These are phyloP conservation scores for Holtermannia corniformis DNA, from an alignment of 768 basidiomycete species.

Conservation along the genomic window DNA sequence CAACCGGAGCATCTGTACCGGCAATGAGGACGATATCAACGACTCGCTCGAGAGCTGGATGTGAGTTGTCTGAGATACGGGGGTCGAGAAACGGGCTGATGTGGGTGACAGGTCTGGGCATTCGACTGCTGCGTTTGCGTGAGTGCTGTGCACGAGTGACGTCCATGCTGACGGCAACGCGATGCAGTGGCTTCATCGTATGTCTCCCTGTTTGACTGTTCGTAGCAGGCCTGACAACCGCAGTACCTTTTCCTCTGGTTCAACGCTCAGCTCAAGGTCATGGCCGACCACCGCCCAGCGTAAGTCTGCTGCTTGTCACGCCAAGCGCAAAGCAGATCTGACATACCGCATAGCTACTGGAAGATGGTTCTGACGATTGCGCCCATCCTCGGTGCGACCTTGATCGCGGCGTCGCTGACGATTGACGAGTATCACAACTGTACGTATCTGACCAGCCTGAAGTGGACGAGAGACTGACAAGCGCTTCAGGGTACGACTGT, in stretches of 20 bases:
- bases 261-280: constrained; percentile 53
- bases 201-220: not conserved
- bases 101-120: constrained; percentile 53
- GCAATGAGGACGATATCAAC: constrained; percentile 51
- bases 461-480: not conserved
- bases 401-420: constrained; percentile 53
- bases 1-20: constrained; percentile 50
- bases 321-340: not conserved
- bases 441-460: not conserved
- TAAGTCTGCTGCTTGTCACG: constrained; percentile 5
- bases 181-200: constrained; percentile 44
- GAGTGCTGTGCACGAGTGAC: constrained; percentile 8
- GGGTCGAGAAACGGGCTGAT: not conserved
- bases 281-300: constrained; percentile 53
- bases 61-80: not conserved
- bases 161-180: too few species aligned
- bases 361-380: constrained; percentile 55
- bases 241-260: constrained; percentile 42
- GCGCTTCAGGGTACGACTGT: constrained; percentile 49
- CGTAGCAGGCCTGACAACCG: not conserved
- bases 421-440: constrained; percentile 53
- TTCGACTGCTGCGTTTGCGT: constrained; percentile 52
- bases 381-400: constrained; percentile 50
- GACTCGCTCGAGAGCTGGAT: constrained; percentile 49
- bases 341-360: constrained; percentile 45